These are phyloP conservation scores for Mortierella sp. DNA, from an alignment of 371 early-diverging fungal species.

Conservation along the genomic window DNA sequence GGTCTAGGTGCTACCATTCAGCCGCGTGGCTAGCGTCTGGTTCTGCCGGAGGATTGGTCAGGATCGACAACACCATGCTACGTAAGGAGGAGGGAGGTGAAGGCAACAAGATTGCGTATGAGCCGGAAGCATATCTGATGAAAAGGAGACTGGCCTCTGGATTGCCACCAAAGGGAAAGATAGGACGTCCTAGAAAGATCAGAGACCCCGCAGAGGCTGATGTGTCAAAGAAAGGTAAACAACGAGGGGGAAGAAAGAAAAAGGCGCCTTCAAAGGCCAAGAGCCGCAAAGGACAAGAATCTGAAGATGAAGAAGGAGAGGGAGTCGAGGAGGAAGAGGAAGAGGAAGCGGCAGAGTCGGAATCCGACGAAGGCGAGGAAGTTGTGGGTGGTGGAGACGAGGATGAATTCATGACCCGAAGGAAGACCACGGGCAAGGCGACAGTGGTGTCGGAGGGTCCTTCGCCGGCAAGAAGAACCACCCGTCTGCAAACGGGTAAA, in stretches of 20 bases:
- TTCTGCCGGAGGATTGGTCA: conserved; percentile 37
- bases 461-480: neutral
- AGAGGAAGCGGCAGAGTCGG: conserved; percentile 1
- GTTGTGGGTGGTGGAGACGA: neutral
- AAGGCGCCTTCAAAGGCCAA: neutral
- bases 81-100: conserved; percentile 22
- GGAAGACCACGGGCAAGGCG: neutral
- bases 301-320: neutral
- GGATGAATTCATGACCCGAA: conserved; percentile 3
- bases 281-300: neutral
- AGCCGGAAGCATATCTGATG: conserved; percentile 25
- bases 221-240: neutral
- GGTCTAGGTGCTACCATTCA: conserved; percentile 39
- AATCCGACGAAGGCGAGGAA: neutral
- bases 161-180: neutral
- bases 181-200: conserved; percentile 2
- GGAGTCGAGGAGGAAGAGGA: neutral
- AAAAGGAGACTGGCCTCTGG: conserved; percentile 16
- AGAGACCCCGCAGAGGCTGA: conserved; percentile 9
- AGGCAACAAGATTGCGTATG: conserved; percentile 31
- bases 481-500: conserved; percentile 1
- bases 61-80: conserved; percentile 48
- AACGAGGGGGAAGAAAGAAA: conserved; percentile 1
- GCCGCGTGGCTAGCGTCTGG: conserved; percentile 52
- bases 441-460: neutral